Evolutionary conservation across 345 rosid species (phyloP), one percentile per base, ranked within the genome.

Genomic region (Brassica carinata): DNA sequence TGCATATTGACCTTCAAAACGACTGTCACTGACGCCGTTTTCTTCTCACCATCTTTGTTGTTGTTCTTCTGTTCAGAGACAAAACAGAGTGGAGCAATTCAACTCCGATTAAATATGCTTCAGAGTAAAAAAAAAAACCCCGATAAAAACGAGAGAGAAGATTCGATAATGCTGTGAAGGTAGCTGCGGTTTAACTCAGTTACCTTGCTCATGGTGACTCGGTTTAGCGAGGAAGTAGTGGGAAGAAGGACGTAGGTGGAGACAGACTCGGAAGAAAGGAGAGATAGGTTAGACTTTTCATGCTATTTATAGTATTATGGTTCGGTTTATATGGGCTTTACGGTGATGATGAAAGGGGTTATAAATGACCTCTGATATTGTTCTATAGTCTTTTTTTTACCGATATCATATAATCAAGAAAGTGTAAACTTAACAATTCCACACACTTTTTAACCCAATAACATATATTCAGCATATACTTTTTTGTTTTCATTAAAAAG

Each of bases 1-100:
- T 92, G 92, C 90, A 90, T 90, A 31, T 93, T 94, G 0, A 89
- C 66, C 76, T 90, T 96, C 77, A 96, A 81, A 75, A 96, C 89
- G 69, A 87, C 85, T 8, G 86, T 71, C 7, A 69, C 2, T 0
- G 86, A 30, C 17, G 79, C 2, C 67, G 72, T 69, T 64, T 69
- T 75, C 72, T 75, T 75, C 72, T 76, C 79, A 2, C 34, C 77
- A 58, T 76, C 74, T 72, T 77, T 82, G 26, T 48, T 48, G 13
- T 17, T 76, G 71, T 79, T 77, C 64, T 75, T 83, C 85, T 83
- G 82, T 15, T 78, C n/a, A 79, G 59, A 78, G 6, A 78, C 79
- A 55, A 65, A 83, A 83, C 79, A 69, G 27, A 72, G 65, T 18
- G 80, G 80, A 65, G 13, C 57, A 71, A 31, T 76, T 63, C 2